Evolutionary conservation across 2,329 filamentous ascomycete species (phyloP).

Genomic region (Talaromyces islandicus): DNA sequence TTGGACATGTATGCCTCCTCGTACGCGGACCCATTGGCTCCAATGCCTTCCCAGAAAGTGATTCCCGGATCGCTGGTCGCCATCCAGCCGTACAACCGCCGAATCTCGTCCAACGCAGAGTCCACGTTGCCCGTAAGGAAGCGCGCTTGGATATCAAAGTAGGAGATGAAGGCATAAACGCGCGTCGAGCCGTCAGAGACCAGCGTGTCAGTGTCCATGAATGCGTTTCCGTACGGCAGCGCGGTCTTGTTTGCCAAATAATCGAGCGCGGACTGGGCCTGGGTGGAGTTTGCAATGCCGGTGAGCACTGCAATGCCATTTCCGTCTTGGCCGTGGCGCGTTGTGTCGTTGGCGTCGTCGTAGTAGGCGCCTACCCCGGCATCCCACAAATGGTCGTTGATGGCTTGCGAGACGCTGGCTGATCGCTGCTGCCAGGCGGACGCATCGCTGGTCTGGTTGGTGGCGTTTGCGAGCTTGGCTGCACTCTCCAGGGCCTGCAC

Average conservation of each 20-base stretch:
- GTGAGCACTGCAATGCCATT: constrained; percentile 14
- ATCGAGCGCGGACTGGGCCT: constrained; percentile 19
- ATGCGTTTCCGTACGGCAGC: constrained; percentile 45
- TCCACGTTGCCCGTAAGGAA: constrained; percentile 31
- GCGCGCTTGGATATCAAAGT: constrained; percentile 48
- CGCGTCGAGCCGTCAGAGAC: constrained; percentile 35
- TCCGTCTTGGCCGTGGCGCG: constrained; percentile 14
- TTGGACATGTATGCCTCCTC: constrained; percentile 44
- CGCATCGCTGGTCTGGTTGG: constrained; percentile 9
- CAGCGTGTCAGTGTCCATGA: constrained; percentile 44
- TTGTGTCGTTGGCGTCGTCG: constrained; percentile 5
- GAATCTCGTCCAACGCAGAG: constrained; percentile 42
- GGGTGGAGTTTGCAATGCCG: constrained; percentile 26
- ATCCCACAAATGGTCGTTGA: constrained; percentile 12
- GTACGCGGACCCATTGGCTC: constrained; percentile 37
- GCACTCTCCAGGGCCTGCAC: constrained; percentile 13
- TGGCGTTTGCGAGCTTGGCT: constrained; percentile 9
- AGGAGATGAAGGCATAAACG: constrained; percentile 50
- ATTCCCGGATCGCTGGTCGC: constrained; percentile 39
- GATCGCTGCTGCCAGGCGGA: constrained; percentile 9
- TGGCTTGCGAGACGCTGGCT: constrained; percentile 1
- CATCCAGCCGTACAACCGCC: constrained; percentile 49
- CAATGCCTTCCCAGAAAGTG: constrained; percentile 51
- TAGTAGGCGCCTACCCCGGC: constrained; percentile 11
- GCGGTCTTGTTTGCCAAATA: constrained; percentile 35